Base-by-base conservation (phyloP, 2,329 filamentous ascomycete genomes). In the Aspergillus jensenii region DNA sequence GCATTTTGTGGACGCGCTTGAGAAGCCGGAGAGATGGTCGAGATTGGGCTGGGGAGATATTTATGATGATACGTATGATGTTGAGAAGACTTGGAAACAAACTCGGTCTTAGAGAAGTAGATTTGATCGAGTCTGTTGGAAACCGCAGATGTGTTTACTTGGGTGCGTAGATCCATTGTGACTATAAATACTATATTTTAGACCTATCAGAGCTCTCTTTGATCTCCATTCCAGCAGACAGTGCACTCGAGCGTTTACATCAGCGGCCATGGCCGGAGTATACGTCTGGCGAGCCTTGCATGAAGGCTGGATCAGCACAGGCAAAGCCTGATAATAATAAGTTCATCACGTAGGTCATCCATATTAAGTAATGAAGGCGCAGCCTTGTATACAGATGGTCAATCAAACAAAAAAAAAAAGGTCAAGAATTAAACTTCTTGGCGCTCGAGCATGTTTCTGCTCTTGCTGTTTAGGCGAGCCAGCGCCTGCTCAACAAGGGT, bases 1-100 rank as follows among this genome's bases (percentile, higher is more conserved):
- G 65, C 80, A 84, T 66, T 84, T 77, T 60, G 71, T 79, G 1
- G 77, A 82, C 50, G 79, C 81, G 3, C 62, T 76, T 33, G 71
- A 78, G 62, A 71, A 75, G 19, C 77, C 77, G 0, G 69, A 70
- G 41, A 72, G 71, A 55, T 83, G 81, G 81, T 68, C 69, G 9
- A 43, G 55, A 2, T 61, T 82, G 51, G 61, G 67, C 1, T 80
- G 78, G 78, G 45, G 40, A 2, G 67, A 74, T 14, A 59, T 74
- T 8, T 52, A 47, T 8, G 52, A 64, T 11, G 64, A 70, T 41
- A 59, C 58, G 12, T 45, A 47, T 6, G 68, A 72, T 59, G 68
- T 76, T 37, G 59, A 65, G 55, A 52, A 46, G 45, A 71, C 72
- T 45, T 70, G 68, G 65, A 40, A 56, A 11, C 4, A 33, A 4